phyloP scores from a whole-genome alignment of 208 protist species.

The Novymonas esmeraldas region DNA sequence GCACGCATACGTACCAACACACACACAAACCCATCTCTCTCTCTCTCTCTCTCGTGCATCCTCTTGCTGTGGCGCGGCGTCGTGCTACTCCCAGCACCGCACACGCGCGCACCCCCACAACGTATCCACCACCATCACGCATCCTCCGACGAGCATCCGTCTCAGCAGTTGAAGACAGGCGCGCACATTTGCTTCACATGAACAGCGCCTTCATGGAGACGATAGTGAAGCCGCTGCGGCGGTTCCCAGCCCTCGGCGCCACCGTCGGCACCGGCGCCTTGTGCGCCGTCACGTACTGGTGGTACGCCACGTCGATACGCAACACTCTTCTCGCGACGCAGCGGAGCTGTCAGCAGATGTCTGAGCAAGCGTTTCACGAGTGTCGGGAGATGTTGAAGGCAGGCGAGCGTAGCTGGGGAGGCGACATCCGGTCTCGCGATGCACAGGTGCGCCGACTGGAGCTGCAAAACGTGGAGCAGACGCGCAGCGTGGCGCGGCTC shows the following conservation, averaged over 20 bases:
- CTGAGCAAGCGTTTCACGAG: conserved; percentile 56
- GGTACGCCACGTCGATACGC: conserved; percentile 64
- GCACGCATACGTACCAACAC: background rate
- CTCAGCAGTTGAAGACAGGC: no score
- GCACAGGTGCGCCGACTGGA: conserved; percentile 76
- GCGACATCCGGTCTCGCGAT: conserved; percentile 72
- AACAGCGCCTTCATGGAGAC: conserved; percentile 49
- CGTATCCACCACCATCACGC: background rate
- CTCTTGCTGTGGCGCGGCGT: no score
- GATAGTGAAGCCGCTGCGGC: conserved; percentile 49
- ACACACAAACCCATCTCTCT: background rate
- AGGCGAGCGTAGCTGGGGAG: conserved; percentile 62
- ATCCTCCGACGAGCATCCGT: background rate
- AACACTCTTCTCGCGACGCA: conserved; percentile 53
- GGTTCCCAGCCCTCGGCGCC: conserved; percentile 49
- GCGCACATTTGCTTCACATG: no score
- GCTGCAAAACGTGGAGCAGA: conserved; percentile 91
- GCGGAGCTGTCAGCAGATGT: conserved; percentile 52
- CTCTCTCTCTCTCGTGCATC: no score
- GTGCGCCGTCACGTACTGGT: conserved; percentile 73
- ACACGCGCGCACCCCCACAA: no score
- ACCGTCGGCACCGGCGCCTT: conserved; percentile 57
- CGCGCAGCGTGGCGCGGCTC: conserved; percentile 76
- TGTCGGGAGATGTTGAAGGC: conserved; percentile 73
- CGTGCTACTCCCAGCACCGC: no score